Evolutionary conservation across 306 rosid genomes (phyloP).

Genomic region (Vicia sativa): DNA sequence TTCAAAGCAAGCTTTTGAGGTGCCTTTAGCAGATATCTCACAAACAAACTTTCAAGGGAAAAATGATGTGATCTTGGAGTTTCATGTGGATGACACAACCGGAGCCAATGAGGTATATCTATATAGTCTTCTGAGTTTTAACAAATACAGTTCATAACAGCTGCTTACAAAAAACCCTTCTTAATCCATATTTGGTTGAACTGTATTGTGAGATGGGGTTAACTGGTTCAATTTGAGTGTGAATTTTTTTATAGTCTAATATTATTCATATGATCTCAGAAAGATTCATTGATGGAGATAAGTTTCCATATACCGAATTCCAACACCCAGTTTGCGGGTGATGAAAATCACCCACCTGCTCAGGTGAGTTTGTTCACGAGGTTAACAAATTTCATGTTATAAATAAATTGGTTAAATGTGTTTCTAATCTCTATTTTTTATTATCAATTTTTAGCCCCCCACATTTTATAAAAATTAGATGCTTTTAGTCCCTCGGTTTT

Average conservation of each 20-base stretch:
- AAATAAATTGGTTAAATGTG: not conserved
- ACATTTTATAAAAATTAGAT: no score
- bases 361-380: conserved; percentile 58
- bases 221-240: not conserved
- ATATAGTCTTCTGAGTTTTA: conserved; percentile 10
- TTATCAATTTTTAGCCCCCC: no score
- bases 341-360: conserved; percentile 87
- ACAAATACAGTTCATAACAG: conserved; percentile 3
- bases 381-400: conserved; percentile 4
- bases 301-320: conserved; percentile 96
- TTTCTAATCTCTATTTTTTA: no score
- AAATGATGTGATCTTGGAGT: conserved; percentile 92
- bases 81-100: conserved; percentile 95
- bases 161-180: not conserved
- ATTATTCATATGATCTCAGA: conserved; percentile 55
- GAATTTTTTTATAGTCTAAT: conserved; percentile 24
- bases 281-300: conserved; percentile 98
- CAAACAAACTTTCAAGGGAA: conserved; percentile 96
- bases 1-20: conserved; percentile 97
- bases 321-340: conserved; percentile 96
- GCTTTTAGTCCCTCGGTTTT: no score
- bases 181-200: conserved; percentile 28
- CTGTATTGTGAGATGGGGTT: conserved; percentile 4
- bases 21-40: conserved; percentile 92
- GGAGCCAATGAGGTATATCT: conserved; percentile 93